Conservation (phyloP, 2,329 filamentous ascomycete species). For the Fusarium mexicanum region DNA sequence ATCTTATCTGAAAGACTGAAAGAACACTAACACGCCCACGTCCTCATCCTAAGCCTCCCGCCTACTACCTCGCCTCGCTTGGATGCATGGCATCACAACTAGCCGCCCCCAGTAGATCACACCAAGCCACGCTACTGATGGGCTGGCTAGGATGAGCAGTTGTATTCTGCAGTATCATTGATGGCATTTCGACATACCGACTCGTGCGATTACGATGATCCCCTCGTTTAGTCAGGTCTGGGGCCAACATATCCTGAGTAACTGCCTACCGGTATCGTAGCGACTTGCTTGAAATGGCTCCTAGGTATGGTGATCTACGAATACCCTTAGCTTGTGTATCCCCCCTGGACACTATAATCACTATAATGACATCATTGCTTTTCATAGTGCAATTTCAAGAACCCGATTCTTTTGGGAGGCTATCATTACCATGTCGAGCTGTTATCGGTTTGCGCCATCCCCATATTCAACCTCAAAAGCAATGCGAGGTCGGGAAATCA, state of each 20-base stretch:
- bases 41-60: background rate
- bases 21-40: background rate
- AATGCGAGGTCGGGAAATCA: background rate
- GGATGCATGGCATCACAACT: conserved; percentile 13
- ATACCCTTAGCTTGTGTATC: background rate
- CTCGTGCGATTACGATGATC: conserved; percentile 12
- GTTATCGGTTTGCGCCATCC: background rate
- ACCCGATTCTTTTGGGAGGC: conserved; percentile 4
- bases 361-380: background rate
- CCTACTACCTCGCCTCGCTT: conserved; percentile 5
- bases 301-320: conserved; percentile 9
- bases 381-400: conserved; percentile 23
- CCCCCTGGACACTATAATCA: background rate
- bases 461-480: background rate
- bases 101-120: conserved; percentile 3
- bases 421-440: background rate
- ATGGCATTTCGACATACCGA: conserved; percentile 9
- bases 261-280: background rate
- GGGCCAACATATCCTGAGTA: background rate
- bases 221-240: background rate
- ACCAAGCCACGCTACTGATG: conserved; percentile 1
- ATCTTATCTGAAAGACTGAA: conserved; percentile 1
- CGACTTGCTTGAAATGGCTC: conserved; percentile 13
- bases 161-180: background rate
- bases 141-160: background rate